Evolutionary conservation across 2,329 filamentous ascomycete species (phyloP), one percentile per base, ranked within the genome.

Genomic region (Bipolaris sorokiniana): DNA sequence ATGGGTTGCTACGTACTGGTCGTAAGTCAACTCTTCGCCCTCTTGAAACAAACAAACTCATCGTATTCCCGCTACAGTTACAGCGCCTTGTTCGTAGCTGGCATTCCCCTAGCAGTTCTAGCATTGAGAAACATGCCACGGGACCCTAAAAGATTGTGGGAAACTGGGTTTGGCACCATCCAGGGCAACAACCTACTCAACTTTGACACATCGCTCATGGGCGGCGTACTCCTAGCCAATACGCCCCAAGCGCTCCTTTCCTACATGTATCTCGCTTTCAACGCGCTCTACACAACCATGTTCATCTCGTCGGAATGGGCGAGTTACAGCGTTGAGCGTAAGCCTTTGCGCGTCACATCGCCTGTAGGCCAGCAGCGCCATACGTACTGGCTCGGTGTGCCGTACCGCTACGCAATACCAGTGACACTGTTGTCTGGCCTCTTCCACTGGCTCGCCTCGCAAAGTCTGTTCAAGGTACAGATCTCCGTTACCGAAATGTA

Each of bases 281-380:
- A 83, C 59, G 70, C 71, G 3, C 69, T 83, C 3, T 71, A 80
- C 20, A 85, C 80, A 0, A 75, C 67, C 6, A 82, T 84, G 72
- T 72, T 82, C 1, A 62, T 81, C 0, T 79, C 78, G 0, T 64
- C 71, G 5, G 84, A 86, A 67, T 86, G 78, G 68, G 76, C 71
- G 36, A 60, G 64, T 0, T 83, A 79, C 66, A 67, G 73, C 1
- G 16, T 54, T 0, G 2, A 62, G 0, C 68, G 68, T 4, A 80
- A 78, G 50, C 42, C 64, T 0, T 70, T 81, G 0, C 72, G 79
- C 1, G 79, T 81, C 1, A 78, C 76, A 2, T 28, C 41, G 1
- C 77, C 78, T 0, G 34, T 56, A 1, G 77, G 71, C 4, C 38
- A 62, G 7, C 80, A 82, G 42, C 71, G 78, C 15, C 59, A 48